These are phyloP conservation scores for Westerdykella sp. DNA, from an alignment of 2,329 filamentous ascomycete genomes.

Conservation along the genomic window DNA sequence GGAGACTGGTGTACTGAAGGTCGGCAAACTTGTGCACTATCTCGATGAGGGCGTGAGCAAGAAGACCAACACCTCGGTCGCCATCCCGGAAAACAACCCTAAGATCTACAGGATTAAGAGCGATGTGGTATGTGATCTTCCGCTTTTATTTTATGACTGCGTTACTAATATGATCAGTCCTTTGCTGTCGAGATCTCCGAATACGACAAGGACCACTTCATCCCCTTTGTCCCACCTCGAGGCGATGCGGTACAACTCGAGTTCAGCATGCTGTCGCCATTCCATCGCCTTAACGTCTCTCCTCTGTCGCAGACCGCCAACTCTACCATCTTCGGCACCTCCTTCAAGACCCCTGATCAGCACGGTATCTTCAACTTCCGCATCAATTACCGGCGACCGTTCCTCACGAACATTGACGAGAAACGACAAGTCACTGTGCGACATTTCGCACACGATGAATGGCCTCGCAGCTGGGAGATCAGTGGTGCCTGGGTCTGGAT, in stretches of 20 bases:
- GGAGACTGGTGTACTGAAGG: conserved; percentile 81
- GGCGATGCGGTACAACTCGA: conserved; percentile 82
- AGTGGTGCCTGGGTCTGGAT: conserved; percentile 94
- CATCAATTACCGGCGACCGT: conserved; percentile 94
- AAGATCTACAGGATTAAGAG: conserved; percentile 93
- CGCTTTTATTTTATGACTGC: conserved; percentile 8
- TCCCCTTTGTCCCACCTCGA: conserved; percentile 63
- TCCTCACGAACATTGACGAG: conserved; percentile 82
- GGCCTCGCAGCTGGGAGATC: conserved; percentile 83
- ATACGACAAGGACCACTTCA: conserved; percentile 67
- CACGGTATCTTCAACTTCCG: conserved; percentile 99
- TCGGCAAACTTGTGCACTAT: conserved; percentile 77
- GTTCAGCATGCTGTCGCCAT: conserved; percentile 97
- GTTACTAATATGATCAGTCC: conserved; percentile 49
- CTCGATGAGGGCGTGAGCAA: conserved; percentile 50
- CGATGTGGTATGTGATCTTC: conserved; percentile 66
- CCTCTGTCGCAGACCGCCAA: conserved; percentile 54
- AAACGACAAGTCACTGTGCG: conserved; percentile 92
- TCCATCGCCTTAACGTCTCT: conserved; percentile 75
- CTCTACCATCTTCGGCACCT: conserved; percentile 64
- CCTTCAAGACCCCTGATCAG: conserved; percentile 86
- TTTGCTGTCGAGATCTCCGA: conserved; percentile 88
- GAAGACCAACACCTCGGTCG: conserved; percentile 33
- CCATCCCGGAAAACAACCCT: conserved; percentile 59
- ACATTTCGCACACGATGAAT: conserved; percentile 97